These are phyloP conservation scores for Botrytis byssoidea DNA, from an alignment of 2,329 filamentous ascomycete species.

Conservation along the genomic window DNA sequence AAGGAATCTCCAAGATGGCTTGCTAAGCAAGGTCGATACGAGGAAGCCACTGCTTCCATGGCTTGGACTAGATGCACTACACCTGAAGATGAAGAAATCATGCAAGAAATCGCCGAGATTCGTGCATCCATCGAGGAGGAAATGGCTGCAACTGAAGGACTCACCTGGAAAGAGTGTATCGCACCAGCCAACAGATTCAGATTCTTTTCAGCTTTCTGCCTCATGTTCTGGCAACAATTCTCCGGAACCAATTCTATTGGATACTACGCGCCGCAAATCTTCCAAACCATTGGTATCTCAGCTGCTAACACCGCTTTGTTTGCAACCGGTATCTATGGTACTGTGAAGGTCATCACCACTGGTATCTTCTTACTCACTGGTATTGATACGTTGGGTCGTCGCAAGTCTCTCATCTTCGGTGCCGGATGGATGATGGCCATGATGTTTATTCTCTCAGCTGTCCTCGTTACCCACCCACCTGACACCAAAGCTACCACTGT, in stretches of 20 bases:
- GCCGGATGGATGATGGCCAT: slow-evolving; percentile 51
- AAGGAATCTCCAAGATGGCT: slow-evolving; percentile 60
- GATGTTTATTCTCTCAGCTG: slow-evolving; percentile 52
- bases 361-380: slow-evolving; percentile 50
- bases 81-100: slow-evolving; percentile 53
- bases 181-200: slow-evolving; percentile 41
- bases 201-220: slow-evolving; percentile 43
- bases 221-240: slow-evolving; percentile 47
- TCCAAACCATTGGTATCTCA: slow-evolving; percentile 60
- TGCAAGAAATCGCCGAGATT: slow-evolving; percentile 62
- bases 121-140: slow-evolving; percentile 66
- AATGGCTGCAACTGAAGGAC: slow-evolving; percentile 65
- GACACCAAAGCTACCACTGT: slow-evolving; percentile 32
- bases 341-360: slow-evolving; percentile 65
- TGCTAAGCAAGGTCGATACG: slow-evolving; percentile 60
- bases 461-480: slow-evolving; percentile 47
- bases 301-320: slow-evolving; percentile 60
- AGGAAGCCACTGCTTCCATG: slow-evolving; percentile 56
- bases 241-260: slow-evolving; percentile 31
- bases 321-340: slow-evolving; percentile 69
- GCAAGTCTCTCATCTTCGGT: slow-evolving; percentile 49
- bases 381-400: slow-evolving; percentile 50
- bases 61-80: slow-evolving; percentile 58
- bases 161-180: slow-evolving; percentile 53
- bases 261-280: slow-evolving; percentile 51